Base-by-base conservation (phyloP, 169 alveolate species). In the Plasmodium reichenowi region DNA sequence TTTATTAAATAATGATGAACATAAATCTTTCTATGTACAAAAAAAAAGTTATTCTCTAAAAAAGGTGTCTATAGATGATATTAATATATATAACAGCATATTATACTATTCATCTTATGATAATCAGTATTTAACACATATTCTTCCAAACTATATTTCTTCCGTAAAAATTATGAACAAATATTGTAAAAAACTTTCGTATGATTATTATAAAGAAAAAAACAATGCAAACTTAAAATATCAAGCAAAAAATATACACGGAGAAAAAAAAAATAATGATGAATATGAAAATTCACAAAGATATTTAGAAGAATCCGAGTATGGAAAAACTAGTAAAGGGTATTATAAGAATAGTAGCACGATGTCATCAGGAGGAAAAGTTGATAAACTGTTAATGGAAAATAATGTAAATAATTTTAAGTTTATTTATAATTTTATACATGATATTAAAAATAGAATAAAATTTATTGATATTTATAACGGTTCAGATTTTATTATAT, bases 11-110 rank as follows among this genome's bases (percentile, higher is more conserved):
- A 67, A 48, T 78, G 15, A 66, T 63, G 66, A 59, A 66, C 78
- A 78, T 66, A 78, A 78, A 26, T 78, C 66, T 38, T 78, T 78
- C 54, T 78, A 50, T 78, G 72, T 78, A 70, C 64, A 78, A 66
- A 78, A 66, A 52, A 76, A 68, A 52, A 78, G 67, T 52, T 64
- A 78, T 50, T 64, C 56, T 52, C 67, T 78, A 78, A 78, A 78
- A 78, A 76, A 78, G 38, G n/a, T 78, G 13, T 78, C 89, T 43
- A 78, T 78, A 78, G 89, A 78, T 17, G 74, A 78, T 78, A 64
- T 78, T 78, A 78, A 78, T 66, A 78, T 78, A 26, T 78, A 50
- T 78, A 78, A 78, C 72, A 64, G 72, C 32, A 48, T 78, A 78
- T 70, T 78, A n/a, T 78, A 78, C 13, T 78, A 75, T 29, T 78